A percentile compares a stretch with the other conserved stretches of the same genome.
Evolutionary conservation across 192 early-diverging fungal genomes (phyloP).

Genomic region (Phycomyces nitens): DNA sequence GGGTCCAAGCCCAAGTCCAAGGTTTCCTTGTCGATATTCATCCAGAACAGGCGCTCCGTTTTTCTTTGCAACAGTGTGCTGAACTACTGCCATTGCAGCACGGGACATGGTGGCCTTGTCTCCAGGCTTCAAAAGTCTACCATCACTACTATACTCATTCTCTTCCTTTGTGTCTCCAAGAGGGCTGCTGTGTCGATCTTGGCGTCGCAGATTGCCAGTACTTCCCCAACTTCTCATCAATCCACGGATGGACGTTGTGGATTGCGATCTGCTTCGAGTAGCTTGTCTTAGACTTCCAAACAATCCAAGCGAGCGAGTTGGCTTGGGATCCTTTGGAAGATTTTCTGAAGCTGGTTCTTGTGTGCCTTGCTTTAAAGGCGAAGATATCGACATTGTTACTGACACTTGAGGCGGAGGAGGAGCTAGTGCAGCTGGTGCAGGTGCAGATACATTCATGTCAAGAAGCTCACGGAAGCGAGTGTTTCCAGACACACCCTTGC

Average conservation of each 20-base stretch:
- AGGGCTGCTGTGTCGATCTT: background rate
- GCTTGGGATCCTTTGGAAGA: background rate
- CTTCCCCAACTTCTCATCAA: slow-evolving; percentile 9
- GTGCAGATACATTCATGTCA: too few species aligned
- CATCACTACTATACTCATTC: background rate
- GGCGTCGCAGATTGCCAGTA: background rate
- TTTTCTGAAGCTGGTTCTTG: background rate
- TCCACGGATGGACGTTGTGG: slow-evolving; percentile 3
- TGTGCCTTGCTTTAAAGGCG: background rate
- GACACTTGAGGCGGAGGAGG: too few species aligned
- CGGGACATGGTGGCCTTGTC: slow-evolving; percentile 5
- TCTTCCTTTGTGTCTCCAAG: background rate
- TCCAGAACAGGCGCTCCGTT: background rate
- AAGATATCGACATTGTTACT: too few species aligned
- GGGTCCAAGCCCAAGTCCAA: background rate
- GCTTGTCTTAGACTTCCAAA: slow-evolving; percentile 19
- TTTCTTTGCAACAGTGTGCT: slow-evolving; percentile 13
- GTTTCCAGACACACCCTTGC: background rate
- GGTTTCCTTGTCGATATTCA: background rate
- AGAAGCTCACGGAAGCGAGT: too few species aligned
- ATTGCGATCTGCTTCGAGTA: slow-evolving; percentile 5
- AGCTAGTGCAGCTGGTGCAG: too few species aligned
- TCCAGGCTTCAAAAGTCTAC: background rate
- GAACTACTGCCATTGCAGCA: slow-evolving; percentile 19
- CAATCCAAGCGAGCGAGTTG: slow-evolving; percentile 4